phyloP scores from a whole-genome alignment of 805 yeast genomes.

The Komagataella kurtzmanii region DNA sequence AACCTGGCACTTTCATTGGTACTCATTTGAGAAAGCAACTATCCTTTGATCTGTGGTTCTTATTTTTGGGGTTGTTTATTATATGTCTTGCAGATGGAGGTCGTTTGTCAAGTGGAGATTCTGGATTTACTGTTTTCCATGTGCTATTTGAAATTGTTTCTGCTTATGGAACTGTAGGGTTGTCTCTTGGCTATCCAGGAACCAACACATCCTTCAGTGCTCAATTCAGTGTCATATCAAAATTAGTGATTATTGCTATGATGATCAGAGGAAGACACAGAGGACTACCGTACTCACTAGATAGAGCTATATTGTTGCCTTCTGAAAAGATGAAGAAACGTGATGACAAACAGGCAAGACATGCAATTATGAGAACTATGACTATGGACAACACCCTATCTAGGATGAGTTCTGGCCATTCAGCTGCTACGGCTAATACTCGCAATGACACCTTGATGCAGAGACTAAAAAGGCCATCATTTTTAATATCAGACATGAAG shows the following conservation, averaged over 20 bases:
- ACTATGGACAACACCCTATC: not conserved
- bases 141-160: constrained; percentile 80
- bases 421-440: not conserved
- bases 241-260: constrained; percentile 76
- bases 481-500: not conserved
- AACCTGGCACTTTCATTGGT: constrained; percentile 50
- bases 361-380: constrained; percentile 15
- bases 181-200: constrained; percentile 73
- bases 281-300: constrained; percentile 87
- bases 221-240: constrained; percentile 59
- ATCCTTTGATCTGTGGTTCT: constrained; percentile 90
- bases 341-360: constrained; percentile 47
- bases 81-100: constrained; percentile 79
- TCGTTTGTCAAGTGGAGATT: constrained; percentile 30
- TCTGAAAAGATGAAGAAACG: constrained; percentile 48
- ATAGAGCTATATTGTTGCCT: constrained; percentile 86
- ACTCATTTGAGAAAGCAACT: constrained; percentile 85
- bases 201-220: constrained; percentile 59
- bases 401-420: not conserved
- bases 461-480: not conserved
- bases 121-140: constrained; percentile 51
- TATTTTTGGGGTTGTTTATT: constrained; percentile 73
- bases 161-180: constrained; percentile 95
- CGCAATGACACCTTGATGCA: not conserved
- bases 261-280: constrained; percentile 94